Percentiles rank a stretch among this genome's conserved stretches.
Conservation (phyloP, 129 eudicot species). For the Smallanthus sonchifolius region DNA sequence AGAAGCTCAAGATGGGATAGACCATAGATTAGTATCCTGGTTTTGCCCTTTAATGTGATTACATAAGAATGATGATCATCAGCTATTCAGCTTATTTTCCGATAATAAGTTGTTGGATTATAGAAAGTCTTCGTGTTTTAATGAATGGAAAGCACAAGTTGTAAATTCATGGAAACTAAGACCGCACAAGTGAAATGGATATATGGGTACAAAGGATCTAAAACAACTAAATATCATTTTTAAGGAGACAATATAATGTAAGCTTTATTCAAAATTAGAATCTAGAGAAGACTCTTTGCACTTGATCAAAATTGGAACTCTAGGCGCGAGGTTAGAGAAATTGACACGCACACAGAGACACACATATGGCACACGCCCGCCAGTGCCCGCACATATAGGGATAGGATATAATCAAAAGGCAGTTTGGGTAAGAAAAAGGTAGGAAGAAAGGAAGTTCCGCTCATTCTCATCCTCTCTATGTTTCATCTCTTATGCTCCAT, state of each 20-base stretch:
- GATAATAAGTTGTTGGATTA: not conserved
- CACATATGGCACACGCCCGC: no score
- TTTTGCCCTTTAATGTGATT: not conserved
- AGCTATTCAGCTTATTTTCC: not conserved
- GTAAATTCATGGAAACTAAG: not conserved
- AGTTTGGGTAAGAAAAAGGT: not conserved
- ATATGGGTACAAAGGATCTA: not conserved
- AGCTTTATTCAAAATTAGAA: not conserved
- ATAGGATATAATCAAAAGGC: not conserved
- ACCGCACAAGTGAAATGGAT: not conserved
- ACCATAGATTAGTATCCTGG: not conserved
- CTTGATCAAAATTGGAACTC: not conserved
- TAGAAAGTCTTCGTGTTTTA: not conserved
- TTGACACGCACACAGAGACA: not conserved
- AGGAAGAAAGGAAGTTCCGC: not conserved
- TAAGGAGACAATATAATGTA: not conserved
- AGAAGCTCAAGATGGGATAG: not conserved
- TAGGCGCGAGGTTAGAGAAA: not conserved
- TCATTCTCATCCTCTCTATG: not conserved
- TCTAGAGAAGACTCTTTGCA: not conserved
- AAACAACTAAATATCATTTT: not conserved
- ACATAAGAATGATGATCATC: not conserved
- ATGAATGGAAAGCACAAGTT: not conserved
- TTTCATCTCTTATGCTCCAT: no score
- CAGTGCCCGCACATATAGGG: not conserved